Evolutionary conservation across 768 basidiomycete genomes (phyloP), one percentile per base, ranked within the genome.

Genomic region (Candolleomyces eurysporus): DNA sequence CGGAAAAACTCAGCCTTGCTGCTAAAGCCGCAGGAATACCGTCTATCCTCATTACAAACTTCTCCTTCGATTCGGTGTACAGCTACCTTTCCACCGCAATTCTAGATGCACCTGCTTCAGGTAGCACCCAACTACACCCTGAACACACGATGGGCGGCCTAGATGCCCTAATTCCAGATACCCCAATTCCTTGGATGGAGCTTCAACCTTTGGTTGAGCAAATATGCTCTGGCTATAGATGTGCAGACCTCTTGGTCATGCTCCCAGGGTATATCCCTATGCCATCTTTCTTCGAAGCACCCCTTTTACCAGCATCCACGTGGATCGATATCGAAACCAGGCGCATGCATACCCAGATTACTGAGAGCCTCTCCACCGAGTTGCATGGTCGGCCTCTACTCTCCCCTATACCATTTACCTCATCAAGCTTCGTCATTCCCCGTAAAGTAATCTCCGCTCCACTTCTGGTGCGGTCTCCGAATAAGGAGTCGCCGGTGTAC

Each of bases 41-140:
- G 0, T 87, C 88, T 1, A 77, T 87, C 45, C 75, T 93, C 17
- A 81, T 92, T 64, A 91, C 90, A 48, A 93, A 93, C 75, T 93
- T 93, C 69, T 88, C 90, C 0, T 93, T 92, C 71, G 90, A 93
- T 72, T 88, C 90, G 1, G 90, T 91, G 13, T 93, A 88, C 71
- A 89, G 88, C 63, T 91, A 86, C 64, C 85, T 92, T 19, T 82
- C 87, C 4, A 84, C 88, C 0, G 70, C 79, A 4, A 70, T 86
- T 39, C 66, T 81, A n/a, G 83, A 87, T 58, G 59, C 22, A 49
- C 43, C 51, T 64, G 49, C 54, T 61, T 58, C n/a, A 58, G 32
- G 16, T 16, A 40, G 32, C 48, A 39, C 57, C 5, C 48, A 32
- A 32, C 32, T 57, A 26, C 53, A 61, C 54, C 53, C 54, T 16